phyloP scores from a whole-genome alignment of 192 early-diverging fungal species.

The Geranomyces michiganensis region DNA sequence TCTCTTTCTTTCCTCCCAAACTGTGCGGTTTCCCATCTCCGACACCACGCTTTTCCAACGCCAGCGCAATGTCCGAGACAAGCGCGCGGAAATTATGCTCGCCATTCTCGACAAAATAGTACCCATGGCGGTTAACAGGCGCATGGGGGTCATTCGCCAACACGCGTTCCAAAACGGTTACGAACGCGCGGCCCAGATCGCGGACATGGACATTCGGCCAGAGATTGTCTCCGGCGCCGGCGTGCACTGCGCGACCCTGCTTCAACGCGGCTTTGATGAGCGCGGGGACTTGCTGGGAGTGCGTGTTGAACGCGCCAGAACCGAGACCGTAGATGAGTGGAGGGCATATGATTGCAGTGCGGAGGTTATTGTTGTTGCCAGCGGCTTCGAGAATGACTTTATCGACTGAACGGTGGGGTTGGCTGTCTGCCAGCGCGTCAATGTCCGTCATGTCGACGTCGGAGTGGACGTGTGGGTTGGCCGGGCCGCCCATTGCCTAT shows the following conservation, averaged over 20 bases:
- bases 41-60: neutral
- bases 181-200: slow-evolving; percentile 17
- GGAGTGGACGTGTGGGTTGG: neutral
- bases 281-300: slow-evolving; percentile 36
- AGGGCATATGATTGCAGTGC: slow-evolving; percentile 36
- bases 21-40: slow-evolving; percentile 14
- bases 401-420: slow-evolving; percentile 44
- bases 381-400: slow-evolving; percentile 26
- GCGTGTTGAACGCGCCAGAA: slow-evolving; percentile 28
- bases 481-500: neutral
- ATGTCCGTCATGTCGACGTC: slow-evolving; percentile 6
- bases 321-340: slow-evolving; percentile 37
- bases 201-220: slow-evolving; percentile 37
- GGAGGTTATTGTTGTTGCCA: neutral
- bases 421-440: neutral
- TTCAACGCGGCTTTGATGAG: slow-evolving; percentile 21
- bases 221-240: slow-evolving; percentile 29
- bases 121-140: neutral
- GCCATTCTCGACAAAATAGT: slow-evolving; percentile 28
- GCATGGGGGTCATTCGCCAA: neutral
- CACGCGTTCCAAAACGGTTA: neutral
- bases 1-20: neutral
- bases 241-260: slow-evolving; percentile 11
- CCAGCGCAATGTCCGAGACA: neutral
- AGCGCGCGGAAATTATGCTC: slow-evolving; percentile 14